Evolutionary conservation across 805 yeast genomes (phyloP).

Genomic region (Saccharomyces mikatae): DNA sequence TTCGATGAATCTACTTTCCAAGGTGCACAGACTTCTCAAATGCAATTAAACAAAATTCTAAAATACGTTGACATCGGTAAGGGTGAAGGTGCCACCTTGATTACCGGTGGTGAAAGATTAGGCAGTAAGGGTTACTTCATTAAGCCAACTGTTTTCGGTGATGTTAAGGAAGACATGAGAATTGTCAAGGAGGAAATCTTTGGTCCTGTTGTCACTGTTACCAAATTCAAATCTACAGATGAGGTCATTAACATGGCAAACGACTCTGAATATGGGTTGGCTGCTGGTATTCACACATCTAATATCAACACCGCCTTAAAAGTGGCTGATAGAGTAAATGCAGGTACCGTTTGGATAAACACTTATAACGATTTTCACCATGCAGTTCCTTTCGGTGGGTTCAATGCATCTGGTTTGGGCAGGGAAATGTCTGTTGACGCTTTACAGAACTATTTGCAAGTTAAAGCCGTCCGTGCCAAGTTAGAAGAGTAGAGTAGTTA

Average conservation of each 20-base stretch:
- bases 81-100: conserved; percentile 72
- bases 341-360: conserved; percentile 92
- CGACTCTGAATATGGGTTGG: conserved; percentile 76
- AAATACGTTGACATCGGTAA: conserved; percentile 69
- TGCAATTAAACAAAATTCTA: conserved; percentile 72
- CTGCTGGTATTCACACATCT: conserved; percentile 82
- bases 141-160: conserved; percentile 68
- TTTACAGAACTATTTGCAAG: conserved; percentile 74
- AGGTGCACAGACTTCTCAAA: conserved; percentile 86
- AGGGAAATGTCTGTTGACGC: conserved; percentile 90
- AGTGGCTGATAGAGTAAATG: conserved; percentile 64
- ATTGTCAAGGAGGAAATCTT: conserved; percentile 75
- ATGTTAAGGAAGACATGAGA: conserved; percentile 56
- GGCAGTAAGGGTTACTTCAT: conserved; percentile 59
- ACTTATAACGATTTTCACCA: conserved; percentile 83
- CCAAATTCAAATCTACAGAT: conserved; percentile 74
- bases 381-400: conserved; percentile 89
- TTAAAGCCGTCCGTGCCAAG: conserved; percentile 66
- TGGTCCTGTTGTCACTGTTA: conserved; percentile 84
- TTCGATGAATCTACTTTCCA: conserved; percentile 70
- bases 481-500: conserved; percentile 3
- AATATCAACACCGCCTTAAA: conserved; percentile 68
- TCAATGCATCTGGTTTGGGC: conserved; percentile 85
- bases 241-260: conserved; percentile 76
- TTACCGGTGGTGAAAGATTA: conserved; percentile 61